Base-by-base conservation (phyloP, 768 basidiomycete species). In the Suillus sp. region DNA sequence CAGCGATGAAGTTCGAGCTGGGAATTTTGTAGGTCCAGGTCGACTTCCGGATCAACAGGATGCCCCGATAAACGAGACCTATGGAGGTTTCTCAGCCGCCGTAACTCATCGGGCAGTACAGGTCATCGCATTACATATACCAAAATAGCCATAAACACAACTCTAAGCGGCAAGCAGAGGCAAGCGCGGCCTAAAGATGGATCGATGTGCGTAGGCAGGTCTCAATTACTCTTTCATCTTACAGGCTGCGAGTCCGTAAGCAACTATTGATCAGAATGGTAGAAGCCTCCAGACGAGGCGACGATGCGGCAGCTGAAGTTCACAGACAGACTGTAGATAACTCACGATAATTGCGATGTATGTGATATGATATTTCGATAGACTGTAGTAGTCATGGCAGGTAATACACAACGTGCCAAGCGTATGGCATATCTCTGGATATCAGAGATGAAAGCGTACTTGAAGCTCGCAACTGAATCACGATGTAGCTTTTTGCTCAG, bases 211-310 rank as follows among this genome's bases (percentile, higher is more conserved):
- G 42, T 37, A 65, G 62, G 10, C 32, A 32, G 11, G 27, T 47
- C 11, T 47, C 53, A n/a, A 40, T 42, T 38, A 54, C 37, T 40
- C 30, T 18, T 20, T 22, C 60, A 27, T 34, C 51, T 32, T 51
- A 6, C 59, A 92, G 91, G 92, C 89, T 6, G 78, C 87, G 61
- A 83, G 91, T 61, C 74, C 93, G 62, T 81, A 86, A 65, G 89
- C 88, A 2, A 79, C 84, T 16, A 73, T 91, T 65, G 87, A 90
- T 71, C 77, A 73, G 47, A 71, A 73, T 35, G 73, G 75, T 25
- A 76, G 60, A 62, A 71, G 69, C 54, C 62, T 78, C 9, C 72
- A 71, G n/a, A 69, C 72, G 32, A 72, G 56, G 57, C 68, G 74
- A 30, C 67, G 65, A 54, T 56, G 65, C 37, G 68, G 66, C 0